Base-by-base conservation (phyloP, 139 green algal species). In the Chlorella sp. region DNA sequence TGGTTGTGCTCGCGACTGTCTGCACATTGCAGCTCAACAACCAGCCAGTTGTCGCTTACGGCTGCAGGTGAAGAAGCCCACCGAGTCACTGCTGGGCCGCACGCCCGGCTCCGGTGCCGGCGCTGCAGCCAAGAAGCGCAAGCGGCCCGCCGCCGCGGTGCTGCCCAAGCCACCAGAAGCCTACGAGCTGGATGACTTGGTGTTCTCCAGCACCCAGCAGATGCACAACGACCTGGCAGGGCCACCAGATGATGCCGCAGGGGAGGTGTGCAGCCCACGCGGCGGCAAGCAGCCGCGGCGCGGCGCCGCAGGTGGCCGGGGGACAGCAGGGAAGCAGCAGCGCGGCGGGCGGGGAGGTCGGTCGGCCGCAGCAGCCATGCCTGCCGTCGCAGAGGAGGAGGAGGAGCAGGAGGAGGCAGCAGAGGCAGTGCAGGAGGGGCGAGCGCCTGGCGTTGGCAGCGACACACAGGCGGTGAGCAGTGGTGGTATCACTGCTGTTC, bases 191-290 rank as follows among this genome's bases (percentile, higher is more conserved):
- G 78, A 83, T 17, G 57, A 75, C 23, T 86, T 60, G 51, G 51
- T 60, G 51, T 60, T 60, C 51, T 60, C 51, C 51, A 60, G 51
- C 51, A 60, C 51, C 51, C 51, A 60, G 51, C 51, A 60, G 51
- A 60, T 60, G 51, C 51, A 60, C 51, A 60, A 60, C 51, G 51
- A 60, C 51, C 51, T 60, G 51, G 51, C 51, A 3, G 51, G 51
- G 12, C 51, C 51, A 15, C 12, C 9, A 21, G 51, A 60, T 21
- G 51, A 60, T 21, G 51, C 97, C 82, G 98, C 97, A 80, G 51
- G 51, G 51, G 51, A 60, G 51, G 51, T 60, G 51, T 60, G 12
- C 51, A 60, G 51, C 51, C 51, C 51, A 21, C 51, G 51, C 51
- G 51, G 51, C 51, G 51, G 51, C 51, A 60, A 60, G 51, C 51